Evolutionary conservation across 768 basidiomycete genomes (phyloP).

Genomic region (Gloeophyllum trabeum): DNA sequence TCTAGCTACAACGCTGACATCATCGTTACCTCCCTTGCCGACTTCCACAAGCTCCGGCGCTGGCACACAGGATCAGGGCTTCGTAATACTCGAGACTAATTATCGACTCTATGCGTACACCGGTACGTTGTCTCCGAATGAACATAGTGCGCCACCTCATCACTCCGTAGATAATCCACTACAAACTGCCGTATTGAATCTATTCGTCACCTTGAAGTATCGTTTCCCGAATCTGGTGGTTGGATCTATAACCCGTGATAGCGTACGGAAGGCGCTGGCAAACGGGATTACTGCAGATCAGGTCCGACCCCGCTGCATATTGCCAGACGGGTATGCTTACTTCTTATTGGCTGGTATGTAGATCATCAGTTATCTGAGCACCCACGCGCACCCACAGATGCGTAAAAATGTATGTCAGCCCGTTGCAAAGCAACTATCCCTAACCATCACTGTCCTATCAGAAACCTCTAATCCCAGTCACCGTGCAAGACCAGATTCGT

Average conservation of each 20-base stretch:
- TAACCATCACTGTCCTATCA: constrained; percentile 19
- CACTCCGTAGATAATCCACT: constrained; percentile 71
- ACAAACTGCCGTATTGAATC: constrained; percentile 89
- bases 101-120: constrained; percentile 98
- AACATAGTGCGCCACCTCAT: constrained; percentile 10
- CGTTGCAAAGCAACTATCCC: neutral
- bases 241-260: constrained; percentile 89
- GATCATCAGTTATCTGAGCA: constrained; percentile 92
- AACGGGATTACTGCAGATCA: constrained; percentile 97
- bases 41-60: constrained; percentile 42
- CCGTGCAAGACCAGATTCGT: constrained; percentile 95
- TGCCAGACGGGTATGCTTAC: neutral
- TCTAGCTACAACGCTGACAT: constrained; percentile 88
- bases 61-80: constrained; percentile 65
- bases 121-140: constrained; percentile 31
- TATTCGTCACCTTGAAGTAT: constrained; percentile 87
- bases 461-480: constrained; percentile 92
- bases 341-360: constrained; percentile 21
- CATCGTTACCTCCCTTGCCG: constrained; percentile 74
- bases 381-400: constrained; percentile 98
- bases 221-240: constrained; percentile 97
- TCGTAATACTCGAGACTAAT: constrained; percentile 96
- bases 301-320: constrained; percentile 29
- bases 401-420: constrained; percentile 63
- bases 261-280: constrained; percentile 85